Conservation (phyloP, 2,329 filamentous ascomycete genomes). For the Cladosporium sp. region DNA sequence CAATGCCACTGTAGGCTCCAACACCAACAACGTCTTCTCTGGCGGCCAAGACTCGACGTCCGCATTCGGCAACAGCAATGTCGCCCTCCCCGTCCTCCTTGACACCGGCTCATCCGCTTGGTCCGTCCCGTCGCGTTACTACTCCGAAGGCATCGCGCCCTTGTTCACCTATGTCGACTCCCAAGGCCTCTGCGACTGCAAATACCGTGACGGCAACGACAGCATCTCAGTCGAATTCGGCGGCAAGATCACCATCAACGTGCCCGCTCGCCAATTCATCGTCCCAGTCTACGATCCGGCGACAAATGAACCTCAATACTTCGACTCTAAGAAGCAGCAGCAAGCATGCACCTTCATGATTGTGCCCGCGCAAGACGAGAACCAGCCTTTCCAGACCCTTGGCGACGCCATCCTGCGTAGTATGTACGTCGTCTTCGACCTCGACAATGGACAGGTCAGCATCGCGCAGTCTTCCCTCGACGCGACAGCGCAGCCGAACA, state of each 20-base stretch:
- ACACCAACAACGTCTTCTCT: constrained; percentile 20
- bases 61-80: constrained; percentile 19
- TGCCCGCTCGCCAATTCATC: constrained; percentile 27
- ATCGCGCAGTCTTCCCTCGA: constrained; percentile 30
- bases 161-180: constrained; percentile 20
- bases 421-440: constrained; percentile 35
- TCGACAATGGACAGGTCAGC: constrained; percentile 32
- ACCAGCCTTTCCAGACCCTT: constrained; percentile 21
- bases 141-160: constrained; percentile 19
- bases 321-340: constrained; percentile 14
- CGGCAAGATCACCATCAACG: constrained; percentile 24
- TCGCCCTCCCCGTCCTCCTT: constrained; percentile 25
- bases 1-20: constrained; percentile 16
- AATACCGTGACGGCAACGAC: constrained; percentile 21
- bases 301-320: constrained; percentile 20
- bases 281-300: constrained; percentile 26
- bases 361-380: constrained; percentile 12
- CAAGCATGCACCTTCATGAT: constrained; percentile 27
- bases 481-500: constrained; percentile 17
- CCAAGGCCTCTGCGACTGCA: constrained; percentile 22
- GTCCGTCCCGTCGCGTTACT: constrained; percentile 22
- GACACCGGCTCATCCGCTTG: constrained; percentile 31
- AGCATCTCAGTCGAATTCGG: constrained; percentile 28
- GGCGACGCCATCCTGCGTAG: constrained; percentile 30
- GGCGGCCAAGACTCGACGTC: constrained; percentile 17